Base-by-base conservation (phyloP, 768 basidiomycete species). In the Cystoderma amianthinum region DNA sequence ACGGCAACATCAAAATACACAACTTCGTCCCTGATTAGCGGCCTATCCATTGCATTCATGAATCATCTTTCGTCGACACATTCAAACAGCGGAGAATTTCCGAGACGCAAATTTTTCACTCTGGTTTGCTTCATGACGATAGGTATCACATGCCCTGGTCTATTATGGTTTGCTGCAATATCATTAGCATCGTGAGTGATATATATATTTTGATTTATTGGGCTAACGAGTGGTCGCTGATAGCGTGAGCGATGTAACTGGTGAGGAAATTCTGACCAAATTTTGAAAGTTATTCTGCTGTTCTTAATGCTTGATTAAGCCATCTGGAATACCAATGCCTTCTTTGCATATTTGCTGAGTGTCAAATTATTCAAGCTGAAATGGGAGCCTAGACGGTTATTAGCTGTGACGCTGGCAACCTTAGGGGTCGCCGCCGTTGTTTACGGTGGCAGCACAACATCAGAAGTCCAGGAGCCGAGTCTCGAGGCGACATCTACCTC, bases 281-380 rank as follows among this genome's bases (percentile, higher is more conserved):
- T 42, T 41, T 12, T 33, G 19, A n/a, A 30, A 38, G 11, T 17
- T 40, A 28, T 7, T 11, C 6, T 28, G 25, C 39, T 28, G 15
- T 13, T 23, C n/a, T 22, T 10, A 40, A 12, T 5, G 17, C 11
- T 11, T 32, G 10, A 40, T 16, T 24, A 32, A 65, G 79, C 80
- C 15, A 77, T 92, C 19, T 91, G 87, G 80, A 94, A 95, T 55
- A 82, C 85, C 5, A 88, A 86, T 52, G 84, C 88, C 1, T 93
- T 97, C 65, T 93, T 91, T 59, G 86, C 88, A 4, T 98, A 97
- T 56, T 57, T 91, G 19, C 76, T 97, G 57, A 76, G 82, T n/a
- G 78, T 93, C 45, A 76, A 76, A 50, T 51, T 91, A 2, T 80
- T 82, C 45, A 64, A 72, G 16, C 62, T 78, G 18, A 65, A 69